These are phyloP conservation scores for Pythium sukuiense DNA, from an alignment of 352 stramenopile species.

Conservation along the genomic window DNA sequence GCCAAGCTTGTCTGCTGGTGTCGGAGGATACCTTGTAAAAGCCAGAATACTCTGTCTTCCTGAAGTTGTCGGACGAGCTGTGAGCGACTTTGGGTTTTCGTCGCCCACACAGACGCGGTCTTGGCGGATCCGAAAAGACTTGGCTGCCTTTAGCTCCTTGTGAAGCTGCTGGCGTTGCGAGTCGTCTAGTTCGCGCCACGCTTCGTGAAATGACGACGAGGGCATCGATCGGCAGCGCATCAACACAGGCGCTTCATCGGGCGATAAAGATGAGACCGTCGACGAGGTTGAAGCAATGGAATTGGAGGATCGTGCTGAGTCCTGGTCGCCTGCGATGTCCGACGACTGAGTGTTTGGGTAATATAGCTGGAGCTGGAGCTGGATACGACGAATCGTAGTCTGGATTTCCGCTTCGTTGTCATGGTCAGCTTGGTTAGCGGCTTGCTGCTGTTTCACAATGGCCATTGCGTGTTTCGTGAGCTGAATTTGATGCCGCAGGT, in stretches of 20 bases:
- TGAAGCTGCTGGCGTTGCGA: constrained; percentile 32
- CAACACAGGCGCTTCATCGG: constrained; percentile 24
- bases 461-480: constrained; percentile 38
- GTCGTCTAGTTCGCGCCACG: constrained; percentile 32
- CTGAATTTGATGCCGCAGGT: constrained; percentile 28
- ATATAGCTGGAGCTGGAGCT: constrained; percentile 1
- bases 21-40: constrained; percentile 14
- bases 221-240: constrained; percentile 38
- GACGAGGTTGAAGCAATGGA: too few relatives aligned
- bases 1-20: constrained; percentile 39
- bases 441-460: constrained; percentile 25
- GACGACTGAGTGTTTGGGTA: not conserved
- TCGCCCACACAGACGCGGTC: constrained; percentile 25
- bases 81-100: not conserved
- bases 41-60: not conserved
- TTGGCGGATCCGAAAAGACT: constrained; percentile 38
- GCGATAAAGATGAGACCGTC: not conserved
- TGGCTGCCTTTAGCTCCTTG: constrained; percentile 29
- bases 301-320: not conserved
- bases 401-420: constrained; percentile 24
- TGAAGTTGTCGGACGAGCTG: not conserved
- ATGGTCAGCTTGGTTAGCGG: not conserved
- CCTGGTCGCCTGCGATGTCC: not conserved
- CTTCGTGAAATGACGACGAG: constrained; percentile 27
- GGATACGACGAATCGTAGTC: not conserved